Evolutionary conservation across 345 rosid species (phyloP).

Genomic region (Dovyalis caffra): DNA sequence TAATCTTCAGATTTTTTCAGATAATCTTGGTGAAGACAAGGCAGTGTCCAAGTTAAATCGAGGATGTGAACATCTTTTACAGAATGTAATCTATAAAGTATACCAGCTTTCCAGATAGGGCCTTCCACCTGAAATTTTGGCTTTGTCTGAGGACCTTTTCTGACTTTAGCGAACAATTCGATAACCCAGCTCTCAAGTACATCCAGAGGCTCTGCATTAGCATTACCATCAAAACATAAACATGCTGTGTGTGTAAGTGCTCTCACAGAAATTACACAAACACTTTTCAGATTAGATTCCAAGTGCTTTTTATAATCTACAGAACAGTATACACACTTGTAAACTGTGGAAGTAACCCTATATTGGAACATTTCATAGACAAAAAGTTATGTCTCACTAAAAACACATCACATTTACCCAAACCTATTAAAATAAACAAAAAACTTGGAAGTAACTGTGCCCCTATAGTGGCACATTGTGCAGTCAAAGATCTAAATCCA

Average conservation of each 20-base stretch:
- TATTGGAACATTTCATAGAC: not conserved
- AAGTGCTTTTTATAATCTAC: too few relatives aligned
- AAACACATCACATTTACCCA: not conserved
- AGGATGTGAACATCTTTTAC: conserved; percentile 90
- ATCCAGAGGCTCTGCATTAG: conserved; percentile 79
- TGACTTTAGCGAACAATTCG: conserved; percentile 67
- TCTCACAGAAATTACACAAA: too few relatives aligned
- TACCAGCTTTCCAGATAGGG: conserved; percentile 81
- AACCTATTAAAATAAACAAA: not conserved
- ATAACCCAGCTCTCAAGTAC: conserved; percentile 83
- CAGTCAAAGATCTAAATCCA: not conserved
- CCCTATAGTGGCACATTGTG: not conserved
- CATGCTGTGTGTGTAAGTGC: not conserved
- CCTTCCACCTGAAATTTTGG: conserved; percentile 57
- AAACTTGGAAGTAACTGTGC: not conserved
- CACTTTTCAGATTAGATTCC: not conserved
- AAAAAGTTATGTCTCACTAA: not conserved
- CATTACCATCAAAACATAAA: not conserved
- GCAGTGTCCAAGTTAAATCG: conserved; percentile 81
- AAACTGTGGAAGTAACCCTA: not conserved
- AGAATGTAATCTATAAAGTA: conserved; percentile 75
- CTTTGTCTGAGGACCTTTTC: conserved; percentile 58
- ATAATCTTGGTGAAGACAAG: conserved; percentile 83
- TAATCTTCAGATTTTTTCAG: conserved; percentile 94
- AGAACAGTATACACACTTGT: not conserved